Base-by-base conservation (phyloP, 805 yeast species). In the Suhomyces faveliae region DNA sequence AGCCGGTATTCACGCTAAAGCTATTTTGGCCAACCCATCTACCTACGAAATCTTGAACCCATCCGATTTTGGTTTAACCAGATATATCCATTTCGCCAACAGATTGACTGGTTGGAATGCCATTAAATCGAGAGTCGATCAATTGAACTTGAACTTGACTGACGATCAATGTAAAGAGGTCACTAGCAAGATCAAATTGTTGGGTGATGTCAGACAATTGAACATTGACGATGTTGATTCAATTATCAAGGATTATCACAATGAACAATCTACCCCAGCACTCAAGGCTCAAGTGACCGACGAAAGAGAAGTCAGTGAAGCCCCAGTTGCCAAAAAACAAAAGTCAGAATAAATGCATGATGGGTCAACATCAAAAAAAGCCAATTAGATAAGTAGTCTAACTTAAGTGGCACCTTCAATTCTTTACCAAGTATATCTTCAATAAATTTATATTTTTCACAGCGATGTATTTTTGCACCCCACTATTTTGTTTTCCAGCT, bases 1-100 rank as follows among this genome's bases (percentile, higher is more conserved):
- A 80, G 99, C 99, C 50, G 99, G 99, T 72, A 91, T 92, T 67
- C 99, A 92, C 70, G 98, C 99, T 62, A 92, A 94, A 79, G 98
- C 98, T 49, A 92, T 92, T 59, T 81, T 92, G 57, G 99, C 99
- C 50, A 94, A 92, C 74, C 99, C 99, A 53, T 89, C 97, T 41
- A 94, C 98, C n/a, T 92, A 92, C 70, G 99, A 92, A 78, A 92
- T 92, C 63, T 79, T 92, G 67, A 87, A 87, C 67, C 99, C 99
- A 48, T 74, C 86, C 23, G 99, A 92, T 73, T 92, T 92, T 63
- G 99, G 99, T 67, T 81, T 92, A 66, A 84, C 96, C 48, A 84
- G 99, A 67, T 92, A 92, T 70, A 92, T 92, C 66, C 99, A 94
- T 71, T 94, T 92, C 68, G 98, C 98, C 60, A 92, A 92, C 80